Evolutionary conservation across 805 yeast species (phyloP).

Genomic region (Saccharomyces paradoxus): DNA sequence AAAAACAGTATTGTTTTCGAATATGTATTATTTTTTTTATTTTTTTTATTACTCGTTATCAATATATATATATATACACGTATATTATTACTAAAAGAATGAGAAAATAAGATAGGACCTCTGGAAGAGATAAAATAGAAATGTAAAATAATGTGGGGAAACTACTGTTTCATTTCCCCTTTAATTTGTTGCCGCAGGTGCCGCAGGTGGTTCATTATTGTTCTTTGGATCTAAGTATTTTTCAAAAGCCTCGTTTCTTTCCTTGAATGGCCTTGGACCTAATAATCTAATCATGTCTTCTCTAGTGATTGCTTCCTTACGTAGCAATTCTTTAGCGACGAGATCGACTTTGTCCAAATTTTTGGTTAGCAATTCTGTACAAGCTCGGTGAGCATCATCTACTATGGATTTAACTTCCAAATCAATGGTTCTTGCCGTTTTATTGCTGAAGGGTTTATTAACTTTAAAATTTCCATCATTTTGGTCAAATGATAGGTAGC

Average conservation of each 20-base stretch:
- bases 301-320: constrained; percentile 85
- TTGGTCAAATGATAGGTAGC: constrained; percentile 39
- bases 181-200: constrained; percentile 11
- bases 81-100: not conserved
- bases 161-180: not conserved
- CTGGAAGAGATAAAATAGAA: not conserved
- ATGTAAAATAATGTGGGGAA: not conserved
- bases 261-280: constrained; percentile 90
- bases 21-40: not conserved
- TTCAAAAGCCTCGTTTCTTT: constrained; percentile 85
- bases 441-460: constrained; percentile 84
- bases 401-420: constrained; percentile 74
- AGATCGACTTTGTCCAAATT: constrained; percentile 65
- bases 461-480: constrained; percentile 48
- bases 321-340: constrained; percentile 79
- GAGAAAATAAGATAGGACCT: not conserved
- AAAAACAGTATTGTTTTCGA: not conserved
- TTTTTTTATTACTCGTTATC: constrained; percentile 1
- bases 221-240: constrained; percentile 54
- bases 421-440: constrained; percentile 74
- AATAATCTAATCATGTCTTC: constrained; percentile 86
- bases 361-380: constrained; percentile 57
- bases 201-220: constrained; percentile 2
- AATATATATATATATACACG: not conserved
- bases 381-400: constrained; percentile 61